A percentile compares a stretch with the other conserved stretches of the same genome.
phyloP scores from a whole-genome alignment of 2,329 filamentous ascomycete genomes.

The Eutypella sp. region DNA sequence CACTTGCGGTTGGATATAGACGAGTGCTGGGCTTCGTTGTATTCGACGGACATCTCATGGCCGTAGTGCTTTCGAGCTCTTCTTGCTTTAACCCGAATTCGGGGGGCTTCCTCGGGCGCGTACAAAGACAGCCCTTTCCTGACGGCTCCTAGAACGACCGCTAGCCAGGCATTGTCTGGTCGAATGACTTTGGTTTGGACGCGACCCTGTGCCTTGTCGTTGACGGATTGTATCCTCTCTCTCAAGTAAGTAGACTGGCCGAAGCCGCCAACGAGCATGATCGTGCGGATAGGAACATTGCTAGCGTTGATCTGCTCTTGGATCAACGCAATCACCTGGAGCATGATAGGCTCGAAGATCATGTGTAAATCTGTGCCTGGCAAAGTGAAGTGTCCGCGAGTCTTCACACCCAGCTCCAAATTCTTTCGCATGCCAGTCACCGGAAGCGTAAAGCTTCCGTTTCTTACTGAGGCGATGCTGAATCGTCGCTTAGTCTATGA shows the following conservation, averaged over 20 bases:
- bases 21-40: constrained; percentile 4
- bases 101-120: constrained; percentile 28
- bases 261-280: constrained; percentile 46
- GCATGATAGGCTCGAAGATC: constrained; percentile 40
- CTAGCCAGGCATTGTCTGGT: constrained; percentile 44
- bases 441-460: constrained; percentile 32
- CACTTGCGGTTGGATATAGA: constrained; percentile 5
- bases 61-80: constrained; percentile 41
- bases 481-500: constrained; percentile 33
- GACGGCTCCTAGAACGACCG: constrained; percentile 47
- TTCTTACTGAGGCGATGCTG: constrained; percentile 26
- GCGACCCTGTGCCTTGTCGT: constrained; percentile 23
- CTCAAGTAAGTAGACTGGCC: constrained; percentile 41
- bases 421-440: constrained; percentile 32
- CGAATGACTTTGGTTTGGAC: constrained; percentile 44
- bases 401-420: constrained; percentile 31
- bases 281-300: constrained; percentile 37
- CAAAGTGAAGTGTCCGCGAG: constrained; percentile 30
- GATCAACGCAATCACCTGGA: constrained; percentile 38
- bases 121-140: constrained; percentile 39
- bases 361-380: constrained; percentile 33
- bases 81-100: constrained; percentile 35
- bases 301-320: constrained; percentile 38
- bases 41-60: constrained; percentile 18
- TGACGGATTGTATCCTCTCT: constrained; percentile 28